Base-by-base conservation (phyloP, 371 early-diverging fungal genomes). In the Mucor indicus region DNA sequence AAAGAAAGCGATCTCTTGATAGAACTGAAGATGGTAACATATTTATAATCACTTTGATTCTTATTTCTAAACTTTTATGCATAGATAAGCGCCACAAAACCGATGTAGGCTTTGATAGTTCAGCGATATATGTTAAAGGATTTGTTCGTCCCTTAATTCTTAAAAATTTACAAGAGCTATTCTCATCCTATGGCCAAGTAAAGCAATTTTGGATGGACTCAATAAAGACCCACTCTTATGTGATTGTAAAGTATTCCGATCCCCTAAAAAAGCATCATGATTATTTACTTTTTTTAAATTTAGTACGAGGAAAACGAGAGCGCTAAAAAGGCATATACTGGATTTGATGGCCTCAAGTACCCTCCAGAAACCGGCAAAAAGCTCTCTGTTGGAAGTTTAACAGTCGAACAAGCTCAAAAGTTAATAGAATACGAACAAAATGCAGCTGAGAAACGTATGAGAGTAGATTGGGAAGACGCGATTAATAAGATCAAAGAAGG, bases 191-290 rank as follows among this genome's bases (percentile, higher is more conserved):
- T 50, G 92, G 92, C 9, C 72, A 64, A 13, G 60, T 85, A 2
- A 80, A 82, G 22, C 72, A 76, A 37, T 75, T 90, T 19, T 92
- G 92, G 92, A 87, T 93, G 75, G 89, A 92, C 63, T 75, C 73
- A 23, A 90, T 93, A 62, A 90, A 90, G 45, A 85, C 92, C 1
- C 91, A 90, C 51, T 85, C 87, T 42, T 93, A 84, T 75, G 91
- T 83, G n/a, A 75, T 76, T 47, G 89, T 87, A 80, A 67, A 57
- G 17, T 38, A 7, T 15, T 33, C 4, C 15, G 5, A 11, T 15
- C n/a, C n/a, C 35, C 11, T 27, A 27, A 27, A 5, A 36, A 27
- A 27, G 29, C 11, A 27, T 11, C 11, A 7, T 27, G 29, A 27
- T 27, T 27, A 27, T n/a, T n/a, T n/a, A n/a, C n/a, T n/a, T n/a